phyloP scores from a whole-genome alignment of 2,329 filamentous ascomycete genomes.

The Orbilia javanica region DNA sequence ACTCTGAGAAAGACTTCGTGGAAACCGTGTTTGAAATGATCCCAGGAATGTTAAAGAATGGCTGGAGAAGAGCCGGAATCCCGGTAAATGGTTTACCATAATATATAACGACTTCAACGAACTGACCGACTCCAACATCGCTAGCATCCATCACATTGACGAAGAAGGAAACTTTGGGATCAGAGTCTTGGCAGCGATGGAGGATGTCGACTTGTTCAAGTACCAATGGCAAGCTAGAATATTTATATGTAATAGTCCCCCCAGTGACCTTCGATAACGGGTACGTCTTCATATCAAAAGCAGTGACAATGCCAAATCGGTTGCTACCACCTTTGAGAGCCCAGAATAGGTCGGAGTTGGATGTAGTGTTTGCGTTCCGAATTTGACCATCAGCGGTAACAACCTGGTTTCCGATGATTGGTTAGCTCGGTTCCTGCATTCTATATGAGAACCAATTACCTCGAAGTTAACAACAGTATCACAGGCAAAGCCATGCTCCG shows the following conservation, averaged over 20 bases:
- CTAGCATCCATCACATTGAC: constrained; percentile 25
- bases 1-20: neutral
- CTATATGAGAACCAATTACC: constrained; percentile 4
- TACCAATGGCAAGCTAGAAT: constrained; percentile 13
- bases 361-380: constrained; percentile 66
- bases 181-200: neutral
- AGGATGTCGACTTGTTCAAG: constrained; percentile 26
- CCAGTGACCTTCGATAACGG: constrained; percentile 7
- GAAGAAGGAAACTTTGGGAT: constrained; percentile 28
- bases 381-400: constrained; percentile 68
- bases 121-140: constrained; percentile 17
- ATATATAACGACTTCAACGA: constrained; percentile 22
- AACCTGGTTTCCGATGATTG: constrained; percentile 61
- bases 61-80: neutral
- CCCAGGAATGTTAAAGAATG: constrained; percentile 29
- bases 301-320: constrained; percentile 65
- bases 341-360: constrained; percentile 67
- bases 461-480: constrained; percentile 69
- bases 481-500: constrained; percentile 67
- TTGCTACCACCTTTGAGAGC: constrained; percentile 64
- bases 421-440: neutral
- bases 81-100: constrained; percentile 17
- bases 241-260: constrained; percentile 25
- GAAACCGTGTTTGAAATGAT: constrained; percentile 21
- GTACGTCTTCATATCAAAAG: constrained; percentile 62